Evolutionary conservation across 805 yeast genomes (phyloP), one percentile per base, ranked within the genome.

Genomic region (Jamesozyma spencerorum): DNA sequence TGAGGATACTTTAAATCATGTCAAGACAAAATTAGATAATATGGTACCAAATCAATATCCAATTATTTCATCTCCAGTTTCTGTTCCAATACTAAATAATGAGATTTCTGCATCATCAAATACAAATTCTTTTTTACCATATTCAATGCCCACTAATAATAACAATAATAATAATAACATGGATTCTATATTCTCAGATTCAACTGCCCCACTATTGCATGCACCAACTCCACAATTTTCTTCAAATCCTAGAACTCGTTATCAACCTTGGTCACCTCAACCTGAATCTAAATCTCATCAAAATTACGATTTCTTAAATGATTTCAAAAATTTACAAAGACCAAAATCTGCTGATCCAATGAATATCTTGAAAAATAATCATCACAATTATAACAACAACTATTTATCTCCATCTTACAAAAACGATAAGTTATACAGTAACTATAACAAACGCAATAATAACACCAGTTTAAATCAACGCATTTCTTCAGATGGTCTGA

Each of bases 1-100:
- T 7, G 69, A 72, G 41, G 81, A 77, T 47, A 69, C 72, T 13
- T 56, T 75, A 45, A 61, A 68, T 28, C 65, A 74, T 37, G 71
- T 77, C 41, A 71, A 68, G 52, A 53, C 69, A 24, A 71, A 69
- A 47, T 48, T 76, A 41, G 78, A 73, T 43, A 55, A 53, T 39
- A 36, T 54, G 37, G 47, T 51, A 17, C 58, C 26, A 24, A 32
- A 18, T 14, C 41, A 36, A 27, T 22, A 8, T 22, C 39, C 33
- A 15, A 40, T 29, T 13, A 49, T 53, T 12, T 51, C 55, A 7
- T 53, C 60, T 14, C 60, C 64, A 13, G 46, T 50, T 11, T 54
- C 54, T 20, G 30, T 34, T 6, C 37, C 42, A 12, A n/a, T 31
- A 3, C 8, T 34, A 4, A 18, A 43, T 42, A 31, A 46, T 52